Evolutionary conservation across 345 rosid genomes (phyloP).

Genomic region (Eucalyptus coolabah): DNA sequence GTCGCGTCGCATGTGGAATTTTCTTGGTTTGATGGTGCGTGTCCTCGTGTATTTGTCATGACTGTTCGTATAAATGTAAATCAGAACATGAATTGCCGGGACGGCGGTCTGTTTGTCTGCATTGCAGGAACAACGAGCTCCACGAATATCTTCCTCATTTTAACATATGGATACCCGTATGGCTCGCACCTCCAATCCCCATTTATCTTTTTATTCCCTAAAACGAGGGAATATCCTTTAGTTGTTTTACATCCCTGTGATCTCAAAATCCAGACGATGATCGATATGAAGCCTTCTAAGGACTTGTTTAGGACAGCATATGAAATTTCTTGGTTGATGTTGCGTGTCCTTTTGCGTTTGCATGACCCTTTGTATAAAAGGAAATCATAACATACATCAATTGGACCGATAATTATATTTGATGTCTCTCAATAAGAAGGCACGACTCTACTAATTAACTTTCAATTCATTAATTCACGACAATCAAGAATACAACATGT

Average conservation of each 20-base stretch:
- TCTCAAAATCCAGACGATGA: rapidly evolving
- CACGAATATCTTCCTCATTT: no score
- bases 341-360: not conserved
- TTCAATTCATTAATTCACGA: not conserved
- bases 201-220: no score
- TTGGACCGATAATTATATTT: not conserved
- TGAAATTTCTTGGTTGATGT: not conserved
- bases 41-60: not conserved
- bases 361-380: not conserved
- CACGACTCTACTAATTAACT: not conserved
- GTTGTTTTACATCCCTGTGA: no score
- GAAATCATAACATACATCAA: not conserved
- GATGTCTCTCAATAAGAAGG: not conserved
- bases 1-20: not conserved
- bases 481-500: not conserved
- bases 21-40: not conserved
- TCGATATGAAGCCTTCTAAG: no score
- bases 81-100: not conserved
- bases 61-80: not conserved
- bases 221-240: rapidly evolving
- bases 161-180: no score
- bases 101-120: no score
- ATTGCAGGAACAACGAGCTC: no score
- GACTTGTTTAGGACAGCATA: not conserved
- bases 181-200: rapidly evolving